Conservation (phyloP, 2,329 filamentous ascomycete species). For the Aspergillus caelatus region DNA sequence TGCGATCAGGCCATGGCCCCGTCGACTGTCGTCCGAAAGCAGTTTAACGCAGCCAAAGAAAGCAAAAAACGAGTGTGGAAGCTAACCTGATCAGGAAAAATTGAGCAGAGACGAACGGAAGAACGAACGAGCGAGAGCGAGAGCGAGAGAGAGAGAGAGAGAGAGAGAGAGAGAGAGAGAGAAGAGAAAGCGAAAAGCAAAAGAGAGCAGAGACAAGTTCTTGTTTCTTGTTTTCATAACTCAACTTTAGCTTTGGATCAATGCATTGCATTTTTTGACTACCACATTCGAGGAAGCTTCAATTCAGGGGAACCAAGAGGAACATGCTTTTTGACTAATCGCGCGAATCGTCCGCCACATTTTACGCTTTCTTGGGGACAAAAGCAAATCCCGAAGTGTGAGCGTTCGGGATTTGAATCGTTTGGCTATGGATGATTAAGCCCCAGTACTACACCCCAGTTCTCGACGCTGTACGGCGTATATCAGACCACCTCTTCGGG, state of each 20-base stretch:
- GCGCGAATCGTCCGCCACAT: constrained; percentile 17
- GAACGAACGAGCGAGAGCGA: not conserved
- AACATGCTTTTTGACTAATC: constrained; percentile 17
- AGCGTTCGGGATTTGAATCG: constrained; percentile 38
- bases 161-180: no score
- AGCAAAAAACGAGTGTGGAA: not conserved
- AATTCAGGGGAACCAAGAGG: not conserved
- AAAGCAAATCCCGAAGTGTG: constrained; percentile 38
- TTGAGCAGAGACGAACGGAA: not conserved
- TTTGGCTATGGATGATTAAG: constrained; percentile 34
- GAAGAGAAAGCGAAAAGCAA: not conserved
- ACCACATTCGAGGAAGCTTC: not conserved
- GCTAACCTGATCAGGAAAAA: not conserved
- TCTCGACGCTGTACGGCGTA: constrained; percentile 6
- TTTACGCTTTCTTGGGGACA: constrained; percentile 10
- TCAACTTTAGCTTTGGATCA: not conserved
- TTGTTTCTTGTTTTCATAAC: not conserved
- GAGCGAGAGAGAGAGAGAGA: no score
- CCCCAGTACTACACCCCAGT: constrained; percentile 20
- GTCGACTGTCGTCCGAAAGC: not conserved
- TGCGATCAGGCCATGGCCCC: not conserved
- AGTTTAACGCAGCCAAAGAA: constrained; percentile 1
- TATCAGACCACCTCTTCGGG: constrained; percentile 30
- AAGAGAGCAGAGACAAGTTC: not conserved
- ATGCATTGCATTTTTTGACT: not conserved